These are phyloP conservation scores for Nannochloropsis salina DNA, from an alignment of 108 stramenopile species.

Conservation along the genomic window DNA sequence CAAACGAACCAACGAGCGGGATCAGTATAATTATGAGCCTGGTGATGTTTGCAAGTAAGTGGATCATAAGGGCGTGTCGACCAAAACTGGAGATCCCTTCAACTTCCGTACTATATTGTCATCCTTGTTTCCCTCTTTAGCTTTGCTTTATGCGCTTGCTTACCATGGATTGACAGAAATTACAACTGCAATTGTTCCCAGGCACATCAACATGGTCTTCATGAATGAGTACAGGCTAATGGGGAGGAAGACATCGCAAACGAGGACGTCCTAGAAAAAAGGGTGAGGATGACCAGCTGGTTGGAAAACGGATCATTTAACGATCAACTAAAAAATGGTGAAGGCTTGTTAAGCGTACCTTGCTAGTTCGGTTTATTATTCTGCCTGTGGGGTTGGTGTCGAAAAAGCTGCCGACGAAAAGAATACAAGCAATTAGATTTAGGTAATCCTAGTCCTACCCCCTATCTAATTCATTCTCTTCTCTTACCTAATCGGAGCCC, in stretches of 20 bases:
- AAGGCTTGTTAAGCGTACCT: too few relatives aligned
- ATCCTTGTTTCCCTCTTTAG: too few relatives aligned
- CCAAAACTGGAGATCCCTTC: too few relatives aligned
- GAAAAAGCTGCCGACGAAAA: constrained; percentile 57
- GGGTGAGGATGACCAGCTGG: not conserved
- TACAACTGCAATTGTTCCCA: constrained; percentile 69
- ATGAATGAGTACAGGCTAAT: constrained; percentile 64
- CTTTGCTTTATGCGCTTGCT: constrained; percentile 18
- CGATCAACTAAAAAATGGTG: too few relatives aligned
- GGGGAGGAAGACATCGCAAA: constrained; percentile 74
- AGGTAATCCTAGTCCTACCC: too few relatives aligned
- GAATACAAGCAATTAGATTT: too few relatives aligned
- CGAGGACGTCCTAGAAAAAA: constrained; percentile 73
- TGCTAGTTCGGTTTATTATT: constrained; percentile 61
- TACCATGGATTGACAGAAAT: constrained; percentile 47
- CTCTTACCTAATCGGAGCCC: constrained; percentile 61
- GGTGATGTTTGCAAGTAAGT: too few relatives aligned
- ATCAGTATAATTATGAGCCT: too few relatives aligned
- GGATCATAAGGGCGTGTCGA: too few relatives aligned
- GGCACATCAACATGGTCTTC: constrained; percentile 59
- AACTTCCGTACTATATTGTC: too few relatives aligned
- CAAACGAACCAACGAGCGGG: constrained; percentile 65
- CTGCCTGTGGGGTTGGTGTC: constrained; percentile 81
- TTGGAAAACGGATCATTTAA: too few relatives aligned
- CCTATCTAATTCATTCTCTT: too few relatives aligned